Evolutionary conservation across 169 alveolate genomes (phyloP).

Genomic region (Cystoisospora suis): DNA sequence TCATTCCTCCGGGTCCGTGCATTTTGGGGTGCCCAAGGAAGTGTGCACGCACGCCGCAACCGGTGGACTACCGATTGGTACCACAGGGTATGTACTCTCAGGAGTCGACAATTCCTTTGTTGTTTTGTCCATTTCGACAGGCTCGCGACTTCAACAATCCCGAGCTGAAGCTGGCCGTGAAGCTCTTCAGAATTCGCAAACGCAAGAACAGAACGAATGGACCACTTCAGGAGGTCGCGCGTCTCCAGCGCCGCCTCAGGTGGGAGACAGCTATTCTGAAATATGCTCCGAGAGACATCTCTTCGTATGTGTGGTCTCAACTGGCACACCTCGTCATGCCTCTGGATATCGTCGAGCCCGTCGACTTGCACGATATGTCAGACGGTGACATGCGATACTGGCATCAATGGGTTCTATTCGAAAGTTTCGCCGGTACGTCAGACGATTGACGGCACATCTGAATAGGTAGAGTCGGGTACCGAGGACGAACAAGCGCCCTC

Average conservation of each 20-base stretch:
- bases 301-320: conserved; percentile 32
- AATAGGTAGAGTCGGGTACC: too few species aligned
- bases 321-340: conserved; percentile 40
- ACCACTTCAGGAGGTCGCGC: background rate
- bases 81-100: background rate
- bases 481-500: too few species aligned
- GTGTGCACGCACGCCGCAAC: too few species aligned
- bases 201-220: background rate
- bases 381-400: conserved; percentile 10
- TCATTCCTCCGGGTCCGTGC: too few species aligned
- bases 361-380: background rate
- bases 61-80: too few species aligned
- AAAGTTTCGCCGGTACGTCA: conserved; percentile 36
- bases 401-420: conserved; percentile 51
- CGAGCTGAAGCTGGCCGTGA: conserved; percentile 23
- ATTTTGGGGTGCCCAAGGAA: too few species aligned
- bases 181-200: background rate
- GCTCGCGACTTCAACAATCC: conserved; percentile 6
- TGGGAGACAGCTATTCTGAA: conserved; percentile 16
- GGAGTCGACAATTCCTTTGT: background rate
- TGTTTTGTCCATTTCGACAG: background rate
- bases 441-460: too few species aligned
- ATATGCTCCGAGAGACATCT: conserved; percentile 19
- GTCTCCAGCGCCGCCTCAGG: conserved; percentile 14
- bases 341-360: conserved; percentile 52